These are phyloP conservation scores for Zymoseptoria pseudotritici DNA, from an alignment of 2,329 filamentous ascomycete genomes.

Conservation along the genomic window DNA sequence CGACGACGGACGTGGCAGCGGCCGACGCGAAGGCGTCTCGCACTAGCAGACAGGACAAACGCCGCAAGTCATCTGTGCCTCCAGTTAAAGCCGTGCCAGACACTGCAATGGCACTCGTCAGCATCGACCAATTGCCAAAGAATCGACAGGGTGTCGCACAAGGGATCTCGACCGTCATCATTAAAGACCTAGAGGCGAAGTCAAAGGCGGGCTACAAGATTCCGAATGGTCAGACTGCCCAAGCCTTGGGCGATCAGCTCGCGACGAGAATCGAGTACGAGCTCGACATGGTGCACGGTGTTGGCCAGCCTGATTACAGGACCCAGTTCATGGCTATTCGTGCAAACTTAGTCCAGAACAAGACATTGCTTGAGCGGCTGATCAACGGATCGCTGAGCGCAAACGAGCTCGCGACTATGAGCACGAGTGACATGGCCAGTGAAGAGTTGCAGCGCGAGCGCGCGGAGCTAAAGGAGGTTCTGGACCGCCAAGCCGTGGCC, in stretches of 20 bases:
- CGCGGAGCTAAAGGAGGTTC: slow-evolving; percentile 67
- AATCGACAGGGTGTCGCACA: slow-evolving; percentile 63
- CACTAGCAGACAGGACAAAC: slow-evolving; percentile 26
- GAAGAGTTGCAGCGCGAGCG: slow-evolving; percentile 76
- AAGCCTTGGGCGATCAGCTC: slow-evolving; percentile 59
- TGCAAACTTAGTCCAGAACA: slow-evolving; percentile 85
- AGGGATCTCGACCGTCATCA: slow-evolving; percentile 62
- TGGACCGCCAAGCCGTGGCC: slow-evolving; percentile 77
- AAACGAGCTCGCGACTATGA: slow-evolving; percentile 78
- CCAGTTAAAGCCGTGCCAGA: slow-evolving; percentile 16
- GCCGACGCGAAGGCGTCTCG: slow-evolving; percentile 16
- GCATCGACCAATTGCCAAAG: slow-evolving; percentile 49
- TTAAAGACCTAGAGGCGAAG: slow-evolving; percentile 57
- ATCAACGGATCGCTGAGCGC: slow-evolving; percentile 66
- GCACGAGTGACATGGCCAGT: slow-evolving; percentile 80
- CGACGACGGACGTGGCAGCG: slow-evolving; percentile 6
- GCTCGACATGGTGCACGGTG: slow-evolving; percentile 49
- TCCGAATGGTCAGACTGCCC: slow-evolving; percentile 55
- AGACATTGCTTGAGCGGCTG: slow-evolving; percentile 66
- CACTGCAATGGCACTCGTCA: slow-evolving; percentile 28
- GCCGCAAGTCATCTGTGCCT: slow-evolving; percentile 27
- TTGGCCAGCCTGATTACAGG: slow-evolving; percentile 47
- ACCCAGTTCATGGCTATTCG: slow-evolving; percentile 66
- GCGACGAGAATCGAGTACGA: slow-evolving; percentile 74
- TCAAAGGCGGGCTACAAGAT: slow-evolving; percentile 59